Base-by-base conservation (phyloP, 441 rosid species). In the Manihot esculenta region DNA sequence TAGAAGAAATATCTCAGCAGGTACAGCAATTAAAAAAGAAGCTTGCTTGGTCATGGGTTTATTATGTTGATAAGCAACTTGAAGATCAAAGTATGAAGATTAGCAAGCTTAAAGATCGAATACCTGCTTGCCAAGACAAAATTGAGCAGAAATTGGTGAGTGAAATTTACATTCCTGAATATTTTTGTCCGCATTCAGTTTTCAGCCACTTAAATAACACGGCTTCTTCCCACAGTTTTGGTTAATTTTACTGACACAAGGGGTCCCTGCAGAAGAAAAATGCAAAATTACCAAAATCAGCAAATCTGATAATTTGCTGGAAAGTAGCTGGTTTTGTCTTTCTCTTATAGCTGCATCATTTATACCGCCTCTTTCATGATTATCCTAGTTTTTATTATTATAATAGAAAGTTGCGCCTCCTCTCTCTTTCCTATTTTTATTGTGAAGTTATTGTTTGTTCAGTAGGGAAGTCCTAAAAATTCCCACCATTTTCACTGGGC, bases 41-140 rank as follows among this genome's bases (percentile, higher is more conserved):
- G 82, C 97, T 95, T 61, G 97, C 98, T 42, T 95, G 98, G 99
- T 85, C 97, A 9, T 91, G 91, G 95, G 97, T 93, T 48, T 93
- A 91, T 72, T 82, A 83, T 75, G 88, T 86, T 58, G 98, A 95
- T 75, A 79, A 70, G 87, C 84, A 87, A 78, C 82, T 93, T 49
- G 69, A 76, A 73, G 92, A 87, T 70, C 89, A 88, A 66, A 65
- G 38, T 59, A 66, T 57, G 72, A 86, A 77, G 74, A 76, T 94
- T 78, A 81, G 74, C 76, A 88, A 82, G 79, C 86, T 94, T 57
- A 92, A 84, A 79, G 82, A 82, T 35, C 98, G 99, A 18, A 78
- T 87, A 70, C 97, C 99, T 54, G 77, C 81, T 71, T 92, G 98
- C 74, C 99, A 92, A 84, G 82, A 85, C 79, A 92, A 74, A 87